Conservation (phyloP, 768 basidiomycete species). For the Lactarius psammicola region DNA sequence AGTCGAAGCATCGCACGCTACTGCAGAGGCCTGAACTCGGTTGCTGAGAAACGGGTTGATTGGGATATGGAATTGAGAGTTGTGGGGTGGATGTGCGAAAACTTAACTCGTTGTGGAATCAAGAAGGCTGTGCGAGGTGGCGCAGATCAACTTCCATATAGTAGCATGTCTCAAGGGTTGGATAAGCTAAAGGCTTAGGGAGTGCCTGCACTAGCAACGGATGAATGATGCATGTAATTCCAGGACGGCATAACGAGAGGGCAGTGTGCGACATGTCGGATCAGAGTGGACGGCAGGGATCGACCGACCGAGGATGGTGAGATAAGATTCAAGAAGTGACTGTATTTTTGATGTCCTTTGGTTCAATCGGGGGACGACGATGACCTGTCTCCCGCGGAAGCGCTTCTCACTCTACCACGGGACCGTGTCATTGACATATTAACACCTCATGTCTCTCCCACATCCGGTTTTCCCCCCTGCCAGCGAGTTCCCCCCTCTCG, state of each 20-base stretch:
- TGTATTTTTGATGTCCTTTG: neutral
- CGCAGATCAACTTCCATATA: neutral
- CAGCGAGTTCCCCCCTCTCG: neutral
- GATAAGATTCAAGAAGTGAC: neutral
- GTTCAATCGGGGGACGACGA: neutral
- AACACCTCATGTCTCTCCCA: conserved; percentile 25
- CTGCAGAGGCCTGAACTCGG: neutral
- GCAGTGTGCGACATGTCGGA: neutral
- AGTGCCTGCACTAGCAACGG: neutral
- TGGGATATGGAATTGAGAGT: neutral
- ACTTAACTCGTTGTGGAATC: neutral
- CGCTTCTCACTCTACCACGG: neutral
- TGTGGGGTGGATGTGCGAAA: conserved; percentile 15
- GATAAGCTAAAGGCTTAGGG: neutral
- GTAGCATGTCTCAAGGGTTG: neutral
- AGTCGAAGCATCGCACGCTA: neutral
- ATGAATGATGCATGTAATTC: neutral
- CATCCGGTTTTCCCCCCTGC: conserved; percentile 1
- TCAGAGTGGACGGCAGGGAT: neutral
- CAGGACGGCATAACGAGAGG: no score
- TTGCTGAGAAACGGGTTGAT: neutral
- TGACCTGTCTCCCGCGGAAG: neutral
- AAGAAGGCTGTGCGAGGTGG: conserved; percentile 12
- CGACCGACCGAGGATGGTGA: neutral
- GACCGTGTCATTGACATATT: conserved; percentile 15